These are phyloP conservation scores for Eutrema salsugineum DNA, from an alignment of 441 rosid genomes.

Conservation along the genomic window DNA sequence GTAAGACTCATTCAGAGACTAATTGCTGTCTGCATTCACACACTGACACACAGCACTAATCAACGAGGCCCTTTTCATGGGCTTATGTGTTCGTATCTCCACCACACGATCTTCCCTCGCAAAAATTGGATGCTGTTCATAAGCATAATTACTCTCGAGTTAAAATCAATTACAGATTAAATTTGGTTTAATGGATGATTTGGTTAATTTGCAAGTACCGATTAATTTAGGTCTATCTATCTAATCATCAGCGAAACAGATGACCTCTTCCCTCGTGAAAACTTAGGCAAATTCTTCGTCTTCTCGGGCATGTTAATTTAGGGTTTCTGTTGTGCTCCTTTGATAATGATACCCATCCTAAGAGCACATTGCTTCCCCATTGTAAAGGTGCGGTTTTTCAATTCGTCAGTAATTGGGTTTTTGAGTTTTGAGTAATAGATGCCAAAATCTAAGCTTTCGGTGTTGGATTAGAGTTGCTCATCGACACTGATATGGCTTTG, in stretches of 20 bases:
- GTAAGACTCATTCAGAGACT: neutral
- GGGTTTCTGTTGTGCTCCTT: neutral
- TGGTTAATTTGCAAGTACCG: neutral
- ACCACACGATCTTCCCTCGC: neutral
- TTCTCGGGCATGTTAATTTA: neutral
- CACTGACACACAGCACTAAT: neutral
- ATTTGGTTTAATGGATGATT: neutral
- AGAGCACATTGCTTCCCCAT: neutral
- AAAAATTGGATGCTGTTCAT: neutral
- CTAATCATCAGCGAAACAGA: too few species aligned
- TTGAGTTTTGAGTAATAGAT: neutral
- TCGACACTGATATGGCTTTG: slow-evolving; percentile 4
- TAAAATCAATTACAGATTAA: neutral
- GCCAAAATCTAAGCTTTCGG: neutral
- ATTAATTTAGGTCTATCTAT: neutral
- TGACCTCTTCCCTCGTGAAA: neutral
- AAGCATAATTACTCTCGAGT: neutral
- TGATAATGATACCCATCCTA: neutral
- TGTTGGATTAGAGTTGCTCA: neutral
- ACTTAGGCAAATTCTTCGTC: neutral
- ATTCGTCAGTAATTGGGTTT: neutral
- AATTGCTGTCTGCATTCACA: neutral
- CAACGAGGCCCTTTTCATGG: neutral
- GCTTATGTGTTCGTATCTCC: neutral
- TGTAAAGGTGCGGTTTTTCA: neutral